These are phyloP conservation scores for Colletotrichum somersetense DNA, from an alignment of 2,329 filamentous ascomycete species.

Conservation along the genomic window DNA sequence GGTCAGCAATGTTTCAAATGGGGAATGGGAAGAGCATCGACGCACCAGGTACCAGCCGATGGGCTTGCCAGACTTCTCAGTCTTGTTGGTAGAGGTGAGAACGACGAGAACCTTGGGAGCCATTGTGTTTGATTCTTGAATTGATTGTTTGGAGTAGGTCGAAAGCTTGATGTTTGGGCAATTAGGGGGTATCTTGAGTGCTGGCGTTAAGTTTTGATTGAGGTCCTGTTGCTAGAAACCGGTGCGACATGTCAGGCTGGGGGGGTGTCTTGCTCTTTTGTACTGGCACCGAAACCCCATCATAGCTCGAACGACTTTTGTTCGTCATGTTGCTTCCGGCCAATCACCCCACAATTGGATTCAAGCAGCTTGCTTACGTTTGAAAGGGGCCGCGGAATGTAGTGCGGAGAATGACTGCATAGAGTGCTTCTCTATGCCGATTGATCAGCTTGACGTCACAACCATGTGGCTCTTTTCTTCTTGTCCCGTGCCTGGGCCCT, in stretches of 20 bases:
- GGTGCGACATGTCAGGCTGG: background rate
- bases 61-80: constrained; percentile 62
- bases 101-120: constrained; percentile 75
- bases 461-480: background rate
- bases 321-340: constrained; percentile 8
- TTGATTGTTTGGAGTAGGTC: background rate
- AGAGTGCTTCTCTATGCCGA: constrained; percentile 20
- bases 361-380: background rate
- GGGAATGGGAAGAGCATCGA: background rate
- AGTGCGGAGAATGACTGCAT: constrained; percentile 10
- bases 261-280: constrained; percentile 35
- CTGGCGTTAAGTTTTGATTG: background rate
- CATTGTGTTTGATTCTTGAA: constrained; percentile 23
- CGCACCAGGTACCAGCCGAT: constrained; percentile 80
- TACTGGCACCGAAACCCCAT: constrained; percentile 18
- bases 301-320: constrained; percentile 22
- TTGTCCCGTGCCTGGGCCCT: background rate
- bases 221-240: background rate
- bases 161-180: background rate
- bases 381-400: constrained; percentile 9
- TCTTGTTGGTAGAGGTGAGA: constrained; percentile 72
- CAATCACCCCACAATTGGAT: constrained; percentile 28
- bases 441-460: constrained; percentile 41
- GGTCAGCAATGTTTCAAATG: background rate
- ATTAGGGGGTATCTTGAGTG: constrained; percentile 21